A percentile compares a stretch with the other conserved stretches of the same genome.
phyloP scores from a whole-genome alignment of 2,329 filamentous ascomycete genomes.

The Clonostachys byssicola region DNA sequence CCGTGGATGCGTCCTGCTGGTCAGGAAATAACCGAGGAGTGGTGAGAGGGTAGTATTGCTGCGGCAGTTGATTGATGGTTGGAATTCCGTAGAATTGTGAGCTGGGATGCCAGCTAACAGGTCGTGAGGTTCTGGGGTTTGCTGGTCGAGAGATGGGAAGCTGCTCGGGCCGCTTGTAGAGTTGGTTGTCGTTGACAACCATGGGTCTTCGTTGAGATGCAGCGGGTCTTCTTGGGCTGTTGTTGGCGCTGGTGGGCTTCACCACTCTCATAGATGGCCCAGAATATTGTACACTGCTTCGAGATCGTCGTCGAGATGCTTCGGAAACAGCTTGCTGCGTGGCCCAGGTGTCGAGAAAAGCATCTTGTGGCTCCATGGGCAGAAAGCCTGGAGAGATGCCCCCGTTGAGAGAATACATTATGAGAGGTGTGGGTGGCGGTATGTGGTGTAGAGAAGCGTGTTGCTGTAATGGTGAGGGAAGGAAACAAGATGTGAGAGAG shows the following conservation, averaged over 20 bases:
- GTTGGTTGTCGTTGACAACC: constrained; percentile 45
- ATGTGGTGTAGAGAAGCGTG: background rate
- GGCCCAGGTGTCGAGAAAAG: constrained; percentile 45
- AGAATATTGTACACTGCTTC: constrained; percentile 42
- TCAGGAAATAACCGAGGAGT: constrained; percentile 25
- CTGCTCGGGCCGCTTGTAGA: constrained; percentile 23
- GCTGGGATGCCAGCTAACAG: constrained; percentile 73
- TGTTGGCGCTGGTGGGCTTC: constrained; percentile 65
- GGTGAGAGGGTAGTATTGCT: constrained; percentile 26
- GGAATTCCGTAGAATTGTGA: constrained; percentile 38
- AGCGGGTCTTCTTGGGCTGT: constrained; percentile 44
- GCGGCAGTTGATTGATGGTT: constrained; percentile 22
- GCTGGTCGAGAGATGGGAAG: constrained; percentile 20
- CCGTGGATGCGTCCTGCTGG: constrained; percentile 32
- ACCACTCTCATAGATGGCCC: constrained; percentile 52
- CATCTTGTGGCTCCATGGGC: constrained; percentile 24
- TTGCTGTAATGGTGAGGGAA: background rate
- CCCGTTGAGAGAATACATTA: constrained; percentile 4
- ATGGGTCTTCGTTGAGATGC: constrained; percentile 53
- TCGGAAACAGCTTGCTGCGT: constrained; percentile 45
- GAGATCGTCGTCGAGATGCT: constrained; percentile 40
- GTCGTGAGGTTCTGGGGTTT: constrained; percentile 30
- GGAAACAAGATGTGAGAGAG: constrained; percentile 1
- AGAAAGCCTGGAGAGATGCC: constrained; percentile 11
- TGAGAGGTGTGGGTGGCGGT: background rate